Evolutionary conservation across 2,329 filamentous ascomycete genomes (phyloP).

Genomic region (Penicillium sp.): DNA sequence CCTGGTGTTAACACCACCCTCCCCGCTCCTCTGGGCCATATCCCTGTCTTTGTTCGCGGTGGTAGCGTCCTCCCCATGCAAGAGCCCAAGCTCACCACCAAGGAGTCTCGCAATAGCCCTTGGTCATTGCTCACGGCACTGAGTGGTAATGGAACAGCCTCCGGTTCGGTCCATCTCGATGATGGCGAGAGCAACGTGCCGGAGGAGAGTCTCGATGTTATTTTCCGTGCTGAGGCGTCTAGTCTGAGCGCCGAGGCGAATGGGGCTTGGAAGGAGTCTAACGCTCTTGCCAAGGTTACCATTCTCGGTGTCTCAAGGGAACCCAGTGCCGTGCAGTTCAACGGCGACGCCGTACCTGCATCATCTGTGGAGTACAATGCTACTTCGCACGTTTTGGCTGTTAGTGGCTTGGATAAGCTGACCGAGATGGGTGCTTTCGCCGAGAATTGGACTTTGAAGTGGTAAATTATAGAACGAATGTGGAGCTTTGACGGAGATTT

Average conservation of each 20-base stretch:
- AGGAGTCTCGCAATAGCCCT: slow-evolving; percentile 61
- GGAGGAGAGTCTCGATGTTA: slow-evolving; percentile 57
- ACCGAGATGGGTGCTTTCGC: slow-evolving; percentile 61
- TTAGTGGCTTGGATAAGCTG: slow-evolving; percentile 53
- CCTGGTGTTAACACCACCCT: slow-evolving; percentile 63
- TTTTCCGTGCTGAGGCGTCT: slow-evolving; percentile 33
- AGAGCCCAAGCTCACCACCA: slow-evolving; percentile 67
- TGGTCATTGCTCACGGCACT: slow-evolving; percentile 70
- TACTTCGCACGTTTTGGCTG: slow-evolving; percentile 50
- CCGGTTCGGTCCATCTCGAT: slow-evolving; percentile 69
- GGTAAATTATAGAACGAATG: slow-evolving; percentile 35
- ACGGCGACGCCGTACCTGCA: slow-evolving; percentile 48
- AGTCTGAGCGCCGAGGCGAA: slow-evolving; percentile 51
- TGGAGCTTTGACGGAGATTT: neutral
- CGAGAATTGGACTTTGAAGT: slow-evolving; percentile 59
- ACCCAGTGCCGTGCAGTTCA: slow-evolving; percentile 52
- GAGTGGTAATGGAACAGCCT: slow-evolving; percentile 56
- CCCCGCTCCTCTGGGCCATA: slow-evolving; percentile 64
- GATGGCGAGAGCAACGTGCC: slow-evolving; percentile 70
- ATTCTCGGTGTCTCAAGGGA: slow-evolving; percentile 58
- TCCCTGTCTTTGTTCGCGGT: slow-evolving; percentile 71
- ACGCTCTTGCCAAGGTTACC: slow-evolving; percentile 63
- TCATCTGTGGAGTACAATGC: slow-evolving; percentile 53
- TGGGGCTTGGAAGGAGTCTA: slow-evolving; percentile 59
- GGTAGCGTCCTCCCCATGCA: slow-evolving; percentile 69